A percentile compares a stretch with the other conserved stretches of the same genome.
These are phyloP conservation scores for Cladobotryum protrusum DNA, from an alignment of 2,329 filamentous ascomycete species.

Conservation along the genomic window DNA sequence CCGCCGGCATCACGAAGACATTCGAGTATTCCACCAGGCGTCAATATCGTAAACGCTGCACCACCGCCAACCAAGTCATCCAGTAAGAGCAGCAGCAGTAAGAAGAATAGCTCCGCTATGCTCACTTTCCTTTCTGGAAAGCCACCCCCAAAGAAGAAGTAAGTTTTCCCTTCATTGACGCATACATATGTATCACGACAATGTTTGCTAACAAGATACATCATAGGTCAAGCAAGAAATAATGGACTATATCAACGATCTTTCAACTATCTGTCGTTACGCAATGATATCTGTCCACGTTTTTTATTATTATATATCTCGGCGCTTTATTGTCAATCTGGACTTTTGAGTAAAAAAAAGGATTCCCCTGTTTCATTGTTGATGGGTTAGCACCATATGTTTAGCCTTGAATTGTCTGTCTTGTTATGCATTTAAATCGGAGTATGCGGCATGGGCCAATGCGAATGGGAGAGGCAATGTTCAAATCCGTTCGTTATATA, in stretches of 20 bases:
- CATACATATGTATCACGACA: neutral
- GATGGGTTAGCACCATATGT: slow-evolving; percentile 3
- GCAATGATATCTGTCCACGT: slow-evolving; percentile 1
- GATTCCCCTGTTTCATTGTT: neutral
- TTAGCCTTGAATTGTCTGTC: neutral
- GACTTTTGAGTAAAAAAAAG: neutral
- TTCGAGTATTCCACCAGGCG: slow-evolving; percentile 1
- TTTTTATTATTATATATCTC: slow-evolving; percentile 11
- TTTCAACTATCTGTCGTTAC: slow-evolving; percentile 9
- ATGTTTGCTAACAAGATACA: neutral
- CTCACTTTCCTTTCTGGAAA: slow-evolving; percentile 17
- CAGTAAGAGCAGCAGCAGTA: slow-evolving; percentile 12
- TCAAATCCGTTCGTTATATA: slow-evolving; percentile 1
- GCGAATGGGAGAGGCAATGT: slow-evolving; percentile 17
- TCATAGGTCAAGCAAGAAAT: slow-evolving; percentile 14
- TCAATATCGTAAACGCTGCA: slow-evolving; percentile 15
- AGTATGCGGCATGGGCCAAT: slow-evolving; percentile 22
- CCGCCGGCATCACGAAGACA: neutral
- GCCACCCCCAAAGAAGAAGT: slow-evolving; percentile 18
- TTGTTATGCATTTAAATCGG: slow-evolving; percentile 13
- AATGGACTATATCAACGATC: neutral
- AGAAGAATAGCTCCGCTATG: slow-evolving; percentile 14
- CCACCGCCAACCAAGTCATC: slow-evolving; percentile 11
- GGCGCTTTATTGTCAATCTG: neutral
- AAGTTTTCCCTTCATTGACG: slow-evolving; percentile 2